Evolutionary conservation across 441 rosid species (phyloP), one percentile per base, ranked within the genome.

Genomic region (Populus hybrid): DNA sequence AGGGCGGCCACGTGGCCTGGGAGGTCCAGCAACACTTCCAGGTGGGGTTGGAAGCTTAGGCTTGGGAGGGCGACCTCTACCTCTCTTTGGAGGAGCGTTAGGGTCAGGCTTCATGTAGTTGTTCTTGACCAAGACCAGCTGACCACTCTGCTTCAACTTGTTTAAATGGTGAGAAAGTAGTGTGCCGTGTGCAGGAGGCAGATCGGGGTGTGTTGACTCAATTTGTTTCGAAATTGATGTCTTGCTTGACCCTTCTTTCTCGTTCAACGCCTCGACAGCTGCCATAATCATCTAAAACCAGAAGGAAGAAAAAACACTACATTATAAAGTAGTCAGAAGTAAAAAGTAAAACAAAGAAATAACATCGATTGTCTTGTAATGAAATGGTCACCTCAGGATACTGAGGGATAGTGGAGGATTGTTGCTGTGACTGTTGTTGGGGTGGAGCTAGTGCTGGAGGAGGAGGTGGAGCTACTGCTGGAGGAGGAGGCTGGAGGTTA

Each of bases 11-110:
- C 97, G 89, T 6, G 94, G 90, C 33, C 91, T 86, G 0, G 93
- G 88, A 0, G 92, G 73, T 0, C 88, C 50, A 5, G 65, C 40
- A 0, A 78, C 86, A 0, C 82, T 16, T 4, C 82, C 94, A 0
- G 88, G 73, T 0, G 87, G 86, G 1, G 81, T 2, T 0, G 83
- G 82, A 0, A 18, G 78, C 80, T 87, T 90, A 0, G 95, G 86
- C 78, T 92, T 92, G 0, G 93, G 93, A 7, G 94, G 94, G 33
- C 98, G 97, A 50, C 98, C 98, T 9, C 98, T 97, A 21, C 96
- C 94, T 16, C 97, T 84, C 83, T 87, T 91, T 10, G 94, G 89
- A 2, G 93, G 94, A 26, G 90, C 88, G 68, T 85, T 77, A 0
- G 91, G 92, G 83, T 86, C 85, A 2, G 92, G 94, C 35, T 83